Evolutionary conservation across 1,139 yeast species (phyloP), one percentile per base, ranked within the genome.

Genomic region (Eremothecium sinecaudum): DNA sequence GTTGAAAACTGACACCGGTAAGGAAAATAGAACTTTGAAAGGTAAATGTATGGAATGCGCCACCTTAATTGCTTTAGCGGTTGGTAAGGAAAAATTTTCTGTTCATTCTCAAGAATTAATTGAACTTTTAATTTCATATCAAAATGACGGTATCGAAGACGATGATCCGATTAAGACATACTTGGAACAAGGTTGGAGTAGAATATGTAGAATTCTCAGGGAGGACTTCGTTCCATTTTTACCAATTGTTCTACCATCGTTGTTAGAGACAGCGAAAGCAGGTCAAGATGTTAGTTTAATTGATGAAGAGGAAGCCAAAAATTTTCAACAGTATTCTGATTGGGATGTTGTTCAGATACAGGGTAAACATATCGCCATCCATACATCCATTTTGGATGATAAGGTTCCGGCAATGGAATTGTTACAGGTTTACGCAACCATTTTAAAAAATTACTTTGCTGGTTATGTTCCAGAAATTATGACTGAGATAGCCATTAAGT

Each of bases 41-140:
- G 97, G 95, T 19, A 90, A 87, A 60, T 84, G 96, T 50, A 82
- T 90, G 46, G 98, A 90, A 61, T 90, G 98, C 61, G 78, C 94
- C 5, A 82, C 97, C 2, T 68, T 92, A 51, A 86, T 90, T 53
- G 97, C 97, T 0, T 66, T 79, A 35, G 98, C 98, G n/a, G 98
- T 90, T 32, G 98, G 98, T 20, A 79, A 79, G 51, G 95, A 86
- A 47, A 82, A 80, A 53, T 87, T 90, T 56, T 64, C 74, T 15
- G 79, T 83, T 17, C 84, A 82, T 51, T 75, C 83, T 28, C 73
- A 71, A 41, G 86, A 82, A 45, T 64, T 87, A 41, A 79, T 87
- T 37, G 75, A 75, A 45, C 62, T 81, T 18, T 78, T 86, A 49
- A 84, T 79, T 8, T 64, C 67, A 22, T 76, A 87, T 44, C 98